Evolutionary conservation across 306 rosid genomes (phyloP), one percentile per base, ranked within the genome.

Genomic region (Cicer arietinum): DNA sequence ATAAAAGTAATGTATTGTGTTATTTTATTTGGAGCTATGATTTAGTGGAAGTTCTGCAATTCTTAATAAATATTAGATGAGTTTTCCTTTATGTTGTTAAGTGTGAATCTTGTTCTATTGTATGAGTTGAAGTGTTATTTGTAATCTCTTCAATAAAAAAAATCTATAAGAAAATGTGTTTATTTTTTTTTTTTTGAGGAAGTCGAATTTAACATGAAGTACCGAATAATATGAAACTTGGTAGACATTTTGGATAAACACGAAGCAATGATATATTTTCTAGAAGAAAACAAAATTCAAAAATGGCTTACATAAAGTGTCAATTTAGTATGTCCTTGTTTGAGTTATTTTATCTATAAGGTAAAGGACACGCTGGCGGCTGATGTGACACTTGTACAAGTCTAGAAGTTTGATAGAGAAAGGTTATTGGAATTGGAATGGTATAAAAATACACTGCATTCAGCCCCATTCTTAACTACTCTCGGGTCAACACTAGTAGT

Each of bases 331-430:
- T 20, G 22, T 1, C 22, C 22, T 20, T 20, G 7, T 7, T 57
- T 10, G 37, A 22, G 56, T 10, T 58, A 58, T 58, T 58, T 10
- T 30, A 58, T 58, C 14, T 22, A 14, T 16, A 58, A 25, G 64
- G 41, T 20, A 57, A 39, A 57, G 30, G 71, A n/a, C 59, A 71
- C 81, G 65, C 20, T 61, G 85, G 82, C 85, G 85, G 82, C 82
- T 77, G 76, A 77, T 82, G 79, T 66, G 56, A 72, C 77, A 61
- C 53, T 51, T 10, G 76, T 67, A 48, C 14, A 46, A 68, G 13
- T 80, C 84, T 50, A 68, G 13, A 73, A 56, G 48, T 60, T 67
- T 12, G 80, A 75, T 44, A 59, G 37, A 77, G 81, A 71, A 71
- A 47, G 82, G 75, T 77, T 30, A 79, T 58, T 77, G 14, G 50